Evolutionary conservation across 108 stramenopile species (phyloP), one percentile per base, ranked within the genome.

Genomic region (Discostella pseudostelligera): DNA sequence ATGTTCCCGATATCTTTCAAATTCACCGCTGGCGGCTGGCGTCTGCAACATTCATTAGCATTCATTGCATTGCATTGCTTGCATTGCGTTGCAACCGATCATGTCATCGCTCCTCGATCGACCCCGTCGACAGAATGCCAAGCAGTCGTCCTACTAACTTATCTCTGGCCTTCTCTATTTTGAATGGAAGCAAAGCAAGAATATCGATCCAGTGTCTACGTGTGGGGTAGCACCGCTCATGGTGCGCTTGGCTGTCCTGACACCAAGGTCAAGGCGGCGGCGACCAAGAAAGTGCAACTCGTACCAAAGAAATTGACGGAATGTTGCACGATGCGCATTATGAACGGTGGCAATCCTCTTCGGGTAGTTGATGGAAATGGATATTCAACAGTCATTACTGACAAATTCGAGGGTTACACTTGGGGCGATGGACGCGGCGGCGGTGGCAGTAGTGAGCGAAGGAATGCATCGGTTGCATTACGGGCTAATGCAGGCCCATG

Each of bases 351-450:
- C 26, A 32, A 39, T 37, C 43, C 51, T 21, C 39, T 70, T 36
- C 28, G 28, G n/a, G 57, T 70, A 1, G 26, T 61, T 54, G 70
- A 60, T 3, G 61, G 70, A 1, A 37, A 56, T 25, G 70, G 45
- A 19, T 10, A 35, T n/a, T 47, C 70, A 3, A 71, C 70, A 6
- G 36, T 59, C 7, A 36, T 71, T 17, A 62, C 69, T 7, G 59
- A 61, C 2, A 25, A 42, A 36, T 37, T 28, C 36, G 54, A 62
- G 26, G 61, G 61, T 12, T 71, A 40, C 48, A 56, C 70, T 10
- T 62, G 55, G 61, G 70, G 69, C 0, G 46, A 35, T 1, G 53
- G 53, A 12, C 0, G 0, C 11, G 53, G 53, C 28, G n/a, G 6
- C 6, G 2, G 50, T 8, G 13, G 8, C 13, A 13, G 25, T 13